Conservation (phyloP, 1,284 basidiomycete species). For the Wallemia ichthyophaga region DNA sequence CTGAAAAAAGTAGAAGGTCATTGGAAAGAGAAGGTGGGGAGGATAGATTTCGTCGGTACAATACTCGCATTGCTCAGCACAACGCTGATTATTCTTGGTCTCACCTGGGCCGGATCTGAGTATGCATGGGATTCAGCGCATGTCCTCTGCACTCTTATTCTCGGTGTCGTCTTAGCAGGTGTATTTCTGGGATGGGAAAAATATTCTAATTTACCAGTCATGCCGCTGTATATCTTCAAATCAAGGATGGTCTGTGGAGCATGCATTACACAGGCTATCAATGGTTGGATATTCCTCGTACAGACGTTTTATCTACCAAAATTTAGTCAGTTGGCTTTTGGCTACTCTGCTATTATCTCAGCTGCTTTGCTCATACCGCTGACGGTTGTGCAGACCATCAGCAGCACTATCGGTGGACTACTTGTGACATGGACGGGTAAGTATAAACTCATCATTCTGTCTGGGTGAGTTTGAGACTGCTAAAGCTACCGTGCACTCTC, state of each 20-base stretch:
- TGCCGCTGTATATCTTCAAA: constrained; percentile 10
- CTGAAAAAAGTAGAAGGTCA: constrained; percentile 6
- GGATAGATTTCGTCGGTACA: constrained; percentile 8
- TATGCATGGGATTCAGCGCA: constrained; percentile 4
- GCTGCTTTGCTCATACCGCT: constrained; percentile 9
- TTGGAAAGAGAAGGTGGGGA: constrained; percentile 4
- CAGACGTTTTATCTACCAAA: constrained; percentile 10
- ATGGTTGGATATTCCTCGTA: constrained; percentile 8
- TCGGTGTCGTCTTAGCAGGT: constrained; percentile 3
- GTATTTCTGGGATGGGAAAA: constrained; percentile 8
- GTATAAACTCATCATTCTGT: constrained; percentile 5
- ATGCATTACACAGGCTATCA: constrained; percentile 7
- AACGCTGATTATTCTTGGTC: constrained; percentile 4
- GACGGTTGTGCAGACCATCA: not conserved
- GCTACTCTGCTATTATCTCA: constrained; percentile 8
- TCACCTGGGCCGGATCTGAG: constrained; percentile 8
- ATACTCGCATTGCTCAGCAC: constrained; percentile 4
- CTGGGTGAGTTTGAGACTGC: not conserved
- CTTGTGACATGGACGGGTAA: constrained; percentile 7
- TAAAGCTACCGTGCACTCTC: no score
- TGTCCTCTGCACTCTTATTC: constrained; percentile 5
- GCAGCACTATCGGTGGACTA: constrained; percentile 8
- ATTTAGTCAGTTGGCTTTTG: constrained; percentile 9
- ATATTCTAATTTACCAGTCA: constrained; percentile 5
- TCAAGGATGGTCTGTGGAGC: constrained; percentile 8